phyloP scores from a whole-genome alignment of 441 rosid genomes.

The Arabidopsis lyrata region DNA sequence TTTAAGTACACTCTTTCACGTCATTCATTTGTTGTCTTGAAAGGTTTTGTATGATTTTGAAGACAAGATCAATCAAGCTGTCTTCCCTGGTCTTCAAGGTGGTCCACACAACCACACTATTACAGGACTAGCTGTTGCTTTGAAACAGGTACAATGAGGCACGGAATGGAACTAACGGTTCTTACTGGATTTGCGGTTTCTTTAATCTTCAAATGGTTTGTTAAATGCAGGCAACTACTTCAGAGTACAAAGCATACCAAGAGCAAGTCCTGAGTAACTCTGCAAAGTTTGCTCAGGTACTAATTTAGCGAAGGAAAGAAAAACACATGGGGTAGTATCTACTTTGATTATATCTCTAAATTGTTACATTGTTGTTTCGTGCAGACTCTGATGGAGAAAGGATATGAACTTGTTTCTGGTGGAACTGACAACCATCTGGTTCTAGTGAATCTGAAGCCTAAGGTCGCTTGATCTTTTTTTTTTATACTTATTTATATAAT shows the following conservation, averaged over 20 bases:
- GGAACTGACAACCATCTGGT: constrained; percentile 98
- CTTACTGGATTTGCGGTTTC: constrained; percentile 6
- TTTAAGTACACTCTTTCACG: constrained; percentile 19
- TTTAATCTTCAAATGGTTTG: constrained; percentile 18
- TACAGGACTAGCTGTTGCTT: constrained; percentile 91
- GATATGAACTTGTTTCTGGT: constrained; percentile 95
- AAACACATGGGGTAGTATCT: not conserved
- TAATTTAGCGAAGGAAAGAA: not conserved
- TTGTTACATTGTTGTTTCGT: constrained; percentile 26
- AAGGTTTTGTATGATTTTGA: constrained; percentile 89
- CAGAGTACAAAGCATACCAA: constrained; percentile 94
- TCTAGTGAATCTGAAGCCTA: constrained; percentile 86
- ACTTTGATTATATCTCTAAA: constrained; percentile 9
- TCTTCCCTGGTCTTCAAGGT: constrained; percentile 99
- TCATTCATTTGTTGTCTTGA: constrained; percentile 28
- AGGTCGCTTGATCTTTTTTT: constrained; percentile 55
- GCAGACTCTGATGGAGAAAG: constrained; percentile 73
- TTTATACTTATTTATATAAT: constrained; percentile 6
- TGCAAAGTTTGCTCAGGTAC: constrained; percentile 86
- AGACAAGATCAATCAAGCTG: constrained; percentile 97
- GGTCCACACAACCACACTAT: constrained; percentile 99
- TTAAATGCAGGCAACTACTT: constrained; percentile 65
- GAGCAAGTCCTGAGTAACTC: constrained; percentile 89
- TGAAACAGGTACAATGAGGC: constrained; percentile 69
- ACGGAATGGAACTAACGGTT: not conserved